phyloP scores from a whole-genome alignment of 257 asterid species.

The Verbena officinalis region DNA sequence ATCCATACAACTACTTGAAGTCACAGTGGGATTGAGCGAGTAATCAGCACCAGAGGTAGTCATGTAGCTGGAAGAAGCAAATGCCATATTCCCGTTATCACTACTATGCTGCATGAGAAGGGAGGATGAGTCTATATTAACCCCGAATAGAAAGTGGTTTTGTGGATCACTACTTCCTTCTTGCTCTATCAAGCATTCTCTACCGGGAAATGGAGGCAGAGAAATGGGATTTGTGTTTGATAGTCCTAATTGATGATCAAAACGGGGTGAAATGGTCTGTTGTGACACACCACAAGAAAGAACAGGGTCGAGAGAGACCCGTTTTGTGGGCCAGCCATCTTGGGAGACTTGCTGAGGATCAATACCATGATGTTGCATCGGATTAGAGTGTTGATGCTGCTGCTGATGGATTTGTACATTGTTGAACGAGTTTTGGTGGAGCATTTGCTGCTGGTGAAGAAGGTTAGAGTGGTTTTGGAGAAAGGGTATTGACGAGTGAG shows the following conservation, averaged over 20 bases:
- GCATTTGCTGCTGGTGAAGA: conserved; percentile 50
- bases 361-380: too few relatives aligned
- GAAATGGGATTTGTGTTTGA: conserved; percentile 43
- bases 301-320: conserved; percentile 62
- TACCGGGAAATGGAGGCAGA: conserved; percentile 76
- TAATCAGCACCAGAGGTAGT: conserved; percentile 49
- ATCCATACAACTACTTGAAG: conserved; percentile 47
- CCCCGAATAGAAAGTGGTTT: conserved; percentile 64
- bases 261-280: conserved; percentile 30
- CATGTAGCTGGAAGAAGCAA: conserved; percentile 59
- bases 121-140: conserved; percentile 60
- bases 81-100: conserved; percentile 43
- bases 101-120: conserved; percentile 55
- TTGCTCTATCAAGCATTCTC: conserved; percentile 59
- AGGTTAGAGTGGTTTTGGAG: conserved; percentile 44
- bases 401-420: conserved; percentile 45
- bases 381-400: conserved; percentile 22
- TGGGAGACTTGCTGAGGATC: too few relatives aligned
- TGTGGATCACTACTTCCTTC: conserved; percentile 64
- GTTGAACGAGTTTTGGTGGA: conserved; percentile 53
- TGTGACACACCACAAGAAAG: conserved; percentile 33
- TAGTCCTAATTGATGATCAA: conserved; percentile 43
- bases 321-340: conserved; percentile 65
- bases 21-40: conserved; percentile 44
- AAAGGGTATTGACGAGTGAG: conserved; percentile 42